Evolutionary conservation across 805 yeast genomes (phyloP), one percentile per base, ranked within the genome.

Genomic region (Candida alai): DNA sequence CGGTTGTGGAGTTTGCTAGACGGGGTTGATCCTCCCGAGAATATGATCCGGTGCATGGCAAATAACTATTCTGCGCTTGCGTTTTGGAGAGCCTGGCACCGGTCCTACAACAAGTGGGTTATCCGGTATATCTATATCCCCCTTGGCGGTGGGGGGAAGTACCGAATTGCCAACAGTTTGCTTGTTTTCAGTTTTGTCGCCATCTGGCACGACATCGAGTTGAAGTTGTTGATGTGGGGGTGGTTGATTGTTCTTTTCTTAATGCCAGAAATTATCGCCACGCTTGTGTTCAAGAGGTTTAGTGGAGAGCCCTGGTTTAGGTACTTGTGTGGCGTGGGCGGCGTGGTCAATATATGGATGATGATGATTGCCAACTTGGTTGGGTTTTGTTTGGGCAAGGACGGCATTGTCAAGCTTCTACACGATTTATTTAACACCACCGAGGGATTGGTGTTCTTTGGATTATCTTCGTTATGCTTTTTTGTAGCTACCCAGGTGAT

Each of bases 61-160:
- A 87, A 93, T 59, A 93, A 93, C 60, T 93, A 80, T 57, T 83
- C 95, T 21, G 93, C 96, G 0, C 58, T 86, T 41, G 87, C 93
- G n/a, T 93, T 93, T 56, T 93, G 99, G 99, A 74, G 97, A 53
- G 95, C 96, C 3, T 93, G 99, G 99, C 99, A 93, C 60, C 75
- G 97, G 51, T 82, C 95, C 30, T 93, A 69, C 63, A 89, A 90
- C 60, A 74, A 83, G 46, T 93, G 96, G 95, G 83, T 85, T 21
- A 74, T 84, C 17, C 71, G 95, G 41, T 93, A 93, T 57, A 74
- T 93, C 25, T 93, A 93, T 49, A 71, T 93, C 15, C 98, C 98
- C 3, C 62, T 93, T 40, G 97, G 97, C 8, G 72, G 71, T 4
- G 96, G 97, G 0, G 70, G 84, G 0, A 65, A 60, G 6, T 74